Conservation (phyloP, 305 asterid genomes). For the Solanum aculeatissimum region DNA sequence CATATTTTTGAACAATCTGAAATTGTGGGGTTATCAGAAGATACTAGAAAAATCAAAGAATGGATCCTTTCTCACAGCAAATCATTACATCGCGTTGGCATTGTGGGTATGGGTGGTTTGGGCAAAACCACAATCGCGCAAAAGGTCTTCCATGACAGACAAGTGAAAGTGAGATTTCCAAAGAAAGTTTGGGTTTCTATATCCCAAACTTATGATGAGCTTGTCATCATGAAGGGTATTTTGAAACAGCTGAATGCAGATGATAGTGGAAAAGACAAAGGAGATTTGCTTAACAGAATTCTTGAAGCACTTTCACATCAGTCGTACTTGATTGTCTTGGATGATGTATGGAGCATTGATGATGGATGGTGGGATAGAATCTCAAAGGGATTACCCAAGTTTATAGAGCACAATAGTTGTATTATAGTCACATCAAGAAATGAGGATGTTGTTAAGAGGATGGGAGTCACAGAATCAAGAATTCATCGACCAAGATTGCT, state of each 20-base stretch:
- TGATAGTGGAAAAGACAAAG: background rate
- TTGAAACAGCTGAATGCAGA: constrained; percentile 1
- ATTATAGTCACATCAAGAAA: constrained; percentile 14
- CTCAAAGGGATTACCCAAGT: constrained; percentile 1
- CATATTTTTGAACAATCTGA: background rate
- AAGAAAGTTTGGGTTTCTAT: constrained; percentile 15
- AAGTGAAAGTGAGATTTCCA: background rate
- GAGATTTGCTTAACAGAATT: constrained; percentile 1
- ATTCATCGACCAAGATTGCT: constrained; percentile 4
- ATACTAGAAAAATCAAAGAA: background rate
- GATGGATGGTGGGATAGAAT: constrained; percentile 15
- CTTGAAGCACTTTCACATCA: background rate
- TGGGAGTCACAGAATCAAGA: constrained; percentile 2
- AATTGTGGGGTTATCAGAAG: background rate
- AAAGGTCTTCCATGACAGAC: background rate
- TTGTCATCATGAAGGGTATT: constrained; percentile 7
- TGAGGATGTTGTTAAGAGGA: background rate
- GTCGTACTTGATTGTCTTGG: constrained; percentile 9
- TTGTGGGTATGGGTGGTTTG: constrained; percentile 20
- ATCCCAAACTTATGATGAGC: constrained; percentile 10
- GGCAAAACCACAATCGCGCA: constrained; percentile 21
- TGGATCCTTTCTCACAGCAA: constrained; percentile 9
- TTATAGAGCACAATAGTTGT: constrained; percentile 5
- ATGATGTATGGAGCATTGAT: constrained; percentile 17
- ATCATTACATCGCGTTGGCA: constrained; percentile 4